These are phyloP conservation scores for Calonectria pseudoreteaudii DNA, from an alignment of 2,329 filamentous ascomycete species.

Conservation along the genomic window DNA sequence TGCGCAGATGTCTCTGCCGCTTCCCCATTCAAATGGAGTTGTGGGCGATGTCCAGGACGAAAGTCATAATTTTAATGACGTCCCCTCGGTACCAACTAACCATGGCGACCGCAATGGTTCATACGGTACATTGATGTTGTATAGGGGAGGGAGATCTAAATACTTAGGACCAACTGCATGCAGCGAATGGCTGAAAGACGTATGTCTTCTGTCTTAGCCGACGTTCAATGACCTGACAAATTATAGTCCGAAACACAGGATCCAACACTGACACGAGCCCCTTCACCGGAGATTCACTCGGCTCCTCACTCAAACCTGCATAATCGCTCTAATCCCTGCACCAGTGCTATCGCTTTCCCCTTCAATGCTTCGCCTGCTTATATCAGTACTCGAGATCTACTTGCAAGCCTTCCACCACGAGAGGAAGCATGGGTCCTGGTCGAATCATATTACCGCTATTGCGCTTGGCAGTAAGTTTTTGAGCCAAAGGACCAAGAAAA, in stretches of 20 bases:
- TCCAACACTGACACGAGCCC: not conserved
- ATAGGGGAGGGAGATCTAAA: not conserved
- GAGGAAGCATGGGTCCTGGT: not conserved
- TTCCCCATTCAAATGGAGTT: too few relatives aligned
- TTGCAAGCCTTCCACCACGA: not conserved
- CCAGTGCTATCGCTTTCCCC: not conserved
- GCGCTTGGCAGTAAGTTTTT: not conserved
- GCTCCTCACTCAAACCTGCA: not conserved
- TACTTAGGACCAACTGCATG: not conserved
- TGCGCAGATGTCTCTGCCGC: too few relatives aligned
- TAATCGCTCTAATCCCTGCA: not conserved
- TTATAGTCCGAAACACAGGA: not conserved
- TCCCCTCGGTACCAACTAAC: not conserved
- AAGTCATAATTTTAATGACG: not conserved
- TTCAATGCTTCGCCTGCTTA: not conserved
- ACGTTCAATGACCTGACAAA: not conserved
- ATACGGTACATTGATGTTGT: not conserved
- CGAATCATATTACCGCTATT: not conserved
- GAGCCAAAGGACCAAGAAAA: not conserved
- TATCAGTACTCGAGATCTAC: not conserved
- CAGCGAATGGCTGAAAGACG: not conserved
- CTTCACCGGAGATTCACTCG: not conserved
- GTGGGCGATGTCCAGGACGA: too few relatives aligned
- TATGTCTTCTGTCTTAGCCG: not conserved
- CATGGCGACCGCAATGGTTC: not conserved